Base-by-base conservation (phyloP, 345 rosid genomes). In the Citrus sp. region DNA sequence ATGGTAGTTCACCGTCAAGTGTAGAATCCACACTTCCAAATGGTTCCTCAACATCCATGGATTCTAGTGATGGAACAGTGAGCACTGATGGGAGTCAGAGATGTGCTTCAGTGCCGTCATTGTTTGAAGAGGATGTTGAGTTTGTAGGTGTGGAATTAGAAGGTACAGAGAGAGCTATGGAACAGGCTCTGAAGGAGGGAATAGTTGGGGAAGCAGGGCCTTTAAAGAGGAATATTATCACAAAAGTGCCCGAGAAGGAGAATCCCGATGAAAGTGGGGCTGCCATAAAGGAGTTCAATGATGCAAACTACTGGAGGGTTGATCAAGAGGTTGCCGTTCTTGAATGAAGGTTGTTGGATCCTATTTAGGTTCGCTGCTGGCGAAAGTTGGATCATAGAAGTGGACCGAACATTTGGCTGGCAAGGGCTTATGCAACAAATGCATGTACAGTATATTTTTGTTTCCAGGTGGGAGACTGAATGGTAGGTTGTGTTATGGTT, bases 101-200 rank as follows among this genome's bases (percentile, higher is more conserved):
- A 82, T 84, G 95, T 59, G 74, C 87, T 12, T 63, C 89, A 2
- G 84, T 83, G 6, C 89, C 89, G 22, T 90, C 97, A 59, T 78
- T 96, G 77, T 94, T 96, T n/a, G 99, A 94, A 78, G 98, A 94
- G 84, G 99, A 96, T 79, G 95, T 94, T 60, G 99, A 96, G 81
- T 94, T 92, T 79, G 97, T 94, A 9, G 99, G 99, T 4, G 94
- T 94, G 70, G 98, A 94, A 81, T 69, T 87, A 63, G 94, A 92
- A 89, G 97, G 98, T 24, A 90, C 97, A 1, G 97, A 91, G 87
- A 92, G 90, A 87, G 98, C 98, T 64, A 96, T 92, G 98, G 97
- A 94, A 10, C 97, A 90, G 73, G 98, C 98, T 70, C 89, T 91
- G 28, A 94, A 92, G 84, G 94, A 96, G 82, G 98, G 97, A 55